Evolutionary conservation across 148 eudicot genomes (phyloP).

Genomic region (Chenopodium berlandieri): DNA sequence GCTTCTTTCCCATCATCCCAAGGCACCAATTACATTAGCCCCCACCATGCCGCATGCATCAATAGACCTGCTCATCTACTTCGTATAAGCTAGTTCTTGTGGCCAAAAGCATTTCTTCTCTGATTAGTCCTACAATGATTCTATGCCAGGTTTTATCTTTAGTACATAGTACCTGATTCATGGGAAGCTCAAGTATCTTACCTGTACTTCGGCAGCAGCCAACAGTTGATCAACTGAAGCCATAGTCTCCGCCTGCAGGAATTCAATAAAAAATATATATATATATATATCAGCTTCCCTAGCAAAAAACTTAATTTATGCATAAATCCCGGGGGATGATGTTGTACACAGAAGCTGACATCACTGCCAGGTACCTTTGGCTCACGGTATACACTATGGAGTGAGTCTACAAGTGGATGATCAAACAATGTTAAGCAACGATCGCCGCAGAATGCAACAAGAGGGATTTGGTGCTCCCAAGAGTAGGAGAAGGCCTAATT

Average conservation of each 20-base stretch:
- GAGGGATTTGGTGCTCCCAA: conserved; percentile 62
- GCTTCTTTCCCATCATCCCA: too few species aligned
- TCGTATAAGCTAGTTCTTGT: neutral
- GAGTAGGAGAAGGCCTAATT: conserved; percentile 76
- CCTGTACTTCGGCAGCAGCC: conserved; percentile 73
- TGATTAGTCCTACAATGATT: neutral
- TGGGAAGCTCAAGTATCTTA: conserved; percentile 25
- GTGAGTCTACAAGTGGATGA: conserved; percentile 75
- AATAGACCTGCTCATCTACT: too few species aligned
- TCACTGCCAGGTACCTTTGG: conserved; percentile 60
- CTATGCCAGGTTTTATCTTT: neutral
- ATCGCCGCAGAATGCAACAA: conserved; percentile 76
- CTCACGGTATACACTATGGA: conserved; percentile 76
- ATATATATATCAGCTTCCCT: neutral
- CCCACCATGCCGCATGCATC: neutral
- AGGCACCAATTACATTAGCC: neutral
- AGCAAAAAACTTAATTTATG: neutral
- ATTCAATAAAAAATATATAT: neutral
- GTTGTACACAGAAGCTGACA: neutral
- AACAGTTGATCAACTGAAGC: conserved; percentile 66
- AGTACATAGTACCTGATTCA: too few species aligned
- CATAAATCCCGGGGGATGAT: neutral
- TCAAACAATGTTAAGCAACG: conserved; percentile 85
- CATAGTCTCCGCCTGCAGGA: conserved; percentile 73
- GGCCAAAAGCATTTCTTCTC: neutral